Base-by-base conservation (phyloP, 257 asterid species). In the Plantago major region DNA sequence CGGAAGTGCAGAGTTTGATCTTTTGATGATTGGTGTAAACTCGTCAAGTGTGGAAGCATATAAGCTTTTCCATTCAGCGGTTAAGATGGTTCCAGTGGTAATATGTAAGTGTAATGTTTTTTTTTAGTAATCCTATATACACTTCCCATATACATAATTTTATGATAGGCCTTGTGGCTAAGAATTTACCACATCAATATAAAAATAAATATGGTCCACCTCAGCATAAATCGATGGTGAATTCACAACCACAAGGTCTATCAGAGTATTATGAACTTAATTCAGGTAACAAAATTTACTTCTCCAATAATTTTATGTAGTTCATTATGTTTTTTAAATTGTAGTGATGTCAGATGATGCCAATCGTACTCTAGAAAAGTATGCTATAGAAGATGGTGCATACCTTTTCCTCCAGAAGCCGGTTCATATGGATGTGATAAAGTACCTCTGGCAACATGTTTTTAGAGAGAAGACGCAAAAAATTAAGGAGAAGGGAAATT, bases 301-400 rank as follows among this genome's bases (percentile, higher is more conserved):
- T 22, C 26, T 22, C 1, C 26, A 22, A 22, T 22, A 22, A 22
- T 22, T 22, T 22, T 4, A 6, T n/a, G 11, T 16, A 9, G 33
- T 59, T 47, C 6, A 43, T 38, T 52, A n/a, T 51, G 42, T 18
- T 11, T 60, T 59, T 22, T 42, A 16, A 42, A 57, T 28, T 56
- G 28, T 47, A 72, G 77, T 72, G 58, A 72, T 67, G 73, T 19
- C 77, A 11, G 46, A 16, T 12, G 33, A 19, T 10, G 66, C 66
- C 1, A 57, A 28, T 5, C 14, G 65, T 22, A 49, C 63, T 1
- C 48, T 72, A 9, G 70, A 42, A 2, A 72, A 62, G 66, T 62
- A 73, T 17, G 63, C 67, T 9, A 62, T 72, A 48, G 77, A 72
- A 50, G 73, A 72, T 45, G 77, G 77, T 10, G 73, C 73, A 5